Percentiles rank a stretch among this genome's conserved stretches.
phyloP scores from a whole-genome alignment of 139 green algal genomes.

The Nannochloris sp. region DNA sequence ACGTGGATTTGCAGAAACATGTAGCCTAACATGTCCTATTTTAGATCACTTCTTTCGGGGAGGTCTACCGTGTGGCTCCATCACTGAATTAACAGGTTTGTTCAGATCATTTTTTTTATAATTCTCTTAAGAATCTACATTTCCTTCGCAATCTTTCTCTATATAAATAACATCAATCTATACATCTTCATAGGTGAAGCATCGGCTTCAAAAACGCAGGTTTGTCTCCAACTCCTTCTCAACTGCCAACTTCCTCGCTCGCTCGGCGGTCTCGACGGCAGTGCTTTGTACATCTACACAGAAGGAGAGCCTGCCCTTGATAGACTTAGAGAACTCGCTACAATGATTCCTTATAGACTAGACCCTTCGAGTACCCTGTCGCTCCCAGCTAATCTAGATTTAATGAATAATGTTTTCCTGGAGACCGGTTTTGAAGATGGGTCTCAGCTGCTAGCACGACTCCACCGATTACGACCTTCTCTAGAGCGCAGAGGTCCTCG shows the following conservation, averaged over 20 bases:
- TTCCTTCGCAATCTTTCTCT: too few relatives aligned
- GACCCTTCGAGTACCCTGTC: neutral
- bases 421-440: conserved; percentile 30
- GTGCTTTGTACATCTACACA: conserved; percentile 62
- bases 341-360: conserved; percentile 3
- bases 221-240: conserved; percentile 57
- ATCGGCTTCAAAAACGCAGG: conserved; percentile 50
- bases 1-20: neutral
- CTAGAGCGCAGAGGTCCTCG: neutral
- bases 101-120: neutral
- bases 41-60: conserved; percentile 41
- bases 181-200: conserved; percentile 40
- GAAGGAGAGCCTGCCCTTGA: conserved; percentile 43
- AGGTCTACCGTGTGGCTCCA: conserved; percentile 34
- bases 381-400: conserved; percentile 5
- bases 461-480: conserved; percentile 16
- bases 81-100: conserved; percentile 52
- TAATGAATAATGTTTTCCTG: conserved; percentile 40
- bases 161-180: neutral
- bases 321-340: conserved; percentile 30
- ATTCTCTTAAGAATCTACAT: neutral
- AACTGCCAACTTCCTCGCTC: conserved; percentile 18
- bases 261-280: conserved; percentile 36
- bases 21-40: conserved; percentile 26
- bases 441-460: conserved; percentile 28